phyloP scores from a whole-genome alignment of 305 asterid species.

The Salvia sclarea region DNA sequence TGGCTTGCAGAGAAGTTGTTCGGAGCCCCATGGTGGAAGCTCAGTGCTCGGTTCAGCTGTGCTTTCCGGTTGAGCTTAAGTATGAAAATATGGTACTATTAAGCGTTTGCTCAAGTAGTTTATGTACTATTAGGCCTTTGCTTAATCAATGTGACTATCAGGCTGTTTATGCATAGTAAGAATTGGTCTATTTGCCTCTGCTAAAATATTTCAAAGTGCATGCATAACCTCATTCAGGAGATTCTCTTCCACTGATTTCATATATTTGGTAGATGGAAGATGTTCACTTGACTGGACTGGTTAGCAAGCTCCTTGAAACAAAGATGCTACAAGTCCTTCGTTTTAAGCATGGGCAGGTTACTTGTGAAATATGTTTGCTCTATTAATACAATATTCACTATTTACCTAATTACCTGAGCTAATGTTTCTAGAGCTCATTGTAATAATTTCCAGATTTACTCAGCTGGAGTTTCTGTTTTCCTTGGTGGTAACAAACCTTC shows the following conservation, averaged over 20 bases:
- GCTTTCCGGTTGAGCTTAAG: conserved; percentile 90
- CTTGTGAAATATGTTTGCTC: conserved; percentile 20
- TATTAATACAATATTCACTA: conserved; percentile 5
- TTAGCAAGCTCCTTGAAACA: conserved; percentile 95
- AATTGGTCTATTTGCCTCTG: too few species aligned
- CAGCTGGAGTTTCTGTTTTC: conserved; percentile 90
- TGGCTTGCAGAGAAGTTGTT: conserved; percentile 76
- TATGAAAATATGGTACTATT: conserved; percentile 68
- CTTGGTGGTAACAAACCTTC: conserved; percentile 97
- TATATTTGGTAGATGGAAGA: conserved; percentile 73
- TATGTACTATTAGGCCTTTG: conserved; percentile 38
- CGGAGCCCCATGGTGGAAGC: conserved; percentile 96
- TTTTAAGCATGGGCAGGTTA: conserved; percentile 89
- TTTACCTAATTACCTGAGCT: conserved; percentile 23
- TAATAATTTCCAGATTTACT: conserved; percentile 60
- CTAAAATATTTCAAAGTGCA: background rate
- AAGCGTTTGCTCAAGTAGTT: conserved; percentile 20
- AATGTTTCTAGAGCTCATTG: conserved; percentile 31
- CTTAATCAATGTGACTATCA: conserved; percentile 42
- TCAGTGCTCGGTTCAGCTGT: conserved; percentile 93
- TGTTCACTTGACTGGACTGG: conserved; percentile 76
- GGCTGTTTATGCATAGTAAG: conserved; percentile 21
- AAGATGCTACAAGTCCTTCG: conserved; percentile 91
- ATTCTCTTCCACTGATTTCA: conserved; percentile 26
- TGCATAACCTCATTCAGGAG: background rate